Evolutionary conservation across 306 rosid genomes (phyloP), one percentile per base, ranked within the genome.

Genomic region (Canavalia gladiata): DNA sequence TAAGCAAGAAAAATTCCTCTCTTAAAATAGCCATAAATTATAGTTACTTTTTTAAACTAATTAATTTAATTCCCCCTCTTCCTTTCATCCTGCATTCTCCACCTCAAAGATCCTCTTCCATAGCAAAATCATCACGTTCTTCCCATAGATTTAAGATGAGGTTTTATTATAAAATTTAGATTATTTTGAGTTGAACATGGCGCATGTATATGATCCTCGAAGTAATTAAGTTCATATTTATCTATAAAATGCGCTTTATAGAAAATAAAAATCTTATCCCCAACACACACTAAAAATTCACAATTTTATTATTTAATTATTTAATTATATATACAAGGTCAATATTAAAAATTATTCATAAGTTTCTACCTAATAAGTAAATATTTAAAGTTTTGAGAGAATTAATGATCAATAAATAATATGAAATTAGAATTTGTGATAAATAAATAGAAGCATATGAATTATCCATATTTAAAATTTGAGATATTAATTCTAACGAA

Each of bases 71-170:
- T 75, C 18, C 9, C 45, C n/a, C 8, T 64, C n/a, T 55, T 80
- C 86, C 75, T 84, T 82, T 79, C 11, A 29, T 63, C 76, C 91
- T 46, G 83, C 88, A 86, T 82, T 85, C 89, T 90, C 43, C 60
- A 25, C 69, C 82, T 63, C 35, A 47, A n/a, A 3, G 84, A 42
- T 79, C 74, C 68, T 72, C 72, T 81, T 69, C 87, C 68, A 45
- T 75, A 13, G 75, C 57, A 74, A 81, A 78, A 83, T 54, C 77
- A 64, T 76, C 87, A 79, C 84, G 78, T 75, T 87, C 88, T 77
- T 37, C 37, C 13, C 84, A 55, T 72, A 51, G 60, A 45, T 67
- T 55, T 84, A 72, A 45, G 58, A 46, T 51, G 11, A 33, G 58
- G 31, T 49, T 73, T 81, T 41, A 28, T 47, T 68, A 62, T 59